Evolutionary conservation across 2,329 filamentous ascomycete genomes (phyloP), one percentile per base, ranked within the genome.

Genomic region (Colletotrichum lindemuthianum): DNA sequence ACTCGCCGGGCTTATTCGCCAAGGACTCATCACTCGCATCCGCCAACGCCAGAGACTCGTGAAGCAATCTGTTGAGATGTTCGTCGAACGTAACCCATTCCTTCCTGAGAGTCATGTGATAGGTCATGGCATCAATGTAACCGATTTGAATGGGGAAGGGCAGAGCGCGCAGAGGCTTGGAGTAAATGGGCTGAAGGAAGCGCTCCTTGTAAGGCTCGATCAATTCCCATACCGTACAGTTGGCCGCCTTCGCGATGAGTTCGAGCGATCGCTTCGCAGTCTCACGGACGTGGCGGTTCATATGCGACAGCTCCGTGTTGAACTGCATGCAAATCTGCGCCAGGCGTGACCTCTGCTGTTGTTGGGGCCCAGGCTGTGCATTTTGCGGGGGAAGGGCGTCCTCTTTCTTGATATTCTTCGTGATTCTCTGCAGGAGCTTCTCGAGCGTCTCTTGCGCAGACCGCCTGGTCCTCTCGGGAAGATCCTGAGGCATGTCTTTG

Each of bases 41-140:
- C 32, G 96, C 94, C 65, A 99, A 81, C 10, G 95, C 96, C 44
- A 99, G 82, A 6, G 95, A 96, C 78, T 99, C 96, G 86, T 96
- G 92, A 65, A 99, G 85, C 45, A 99, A 82, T 48, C 96, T 88
- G 69, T 96, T 97, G 33, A 98, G 84, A 68, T 94, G 89, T 53
- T 98, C 95, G 69, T 97, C 96, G 75, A 98, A 97, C 8, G 90
- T 88, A 33, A 99, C 88, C 72, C 97, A 95, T 69, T 96, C 91
- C 52, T 90, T 89, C 75, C 96, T 95, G 52, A 99, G 84, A 60
- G 90, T 90, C 80, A 99, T 87, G 73, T 96, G 96, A 77, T 96
- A 99, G 0, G 93, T 97, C 73, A 99, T 93, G 1, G 96, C 96
- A 75, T 99, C 96, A 70, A 99, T 97, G 73, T 97, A 98, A 4